These are phyloP conservation scores for Coniophora puteana DNA, from an alignment of 1,284 basidiomycete species.

Conservation along the genomic window DNA sequence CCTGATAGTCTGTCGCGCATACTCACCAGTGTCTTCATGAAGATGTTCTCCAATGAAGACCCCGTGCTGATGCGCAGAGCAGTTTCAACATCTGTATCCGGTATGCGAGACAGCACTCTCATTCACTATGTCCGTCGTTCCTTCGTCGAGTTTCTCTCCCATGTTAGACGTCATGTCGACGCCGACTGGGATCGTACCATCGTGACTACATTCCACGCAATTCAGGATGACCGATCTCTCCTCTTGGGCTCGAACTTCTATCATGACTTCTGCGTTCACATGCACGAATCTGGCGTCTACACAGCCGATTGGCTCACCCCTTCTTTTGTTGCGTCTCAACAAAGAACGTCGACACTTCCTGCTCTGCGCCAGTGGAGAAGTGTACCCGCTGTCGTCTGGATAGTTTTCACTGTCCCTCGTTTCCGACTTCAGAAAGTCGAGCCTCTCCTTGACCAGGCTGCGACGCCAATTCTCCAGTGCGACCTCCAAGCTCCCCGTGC, in stretches of 20 bases:
- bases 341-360: conserved; percentile 14
- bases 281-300: conserved; percentile 29
- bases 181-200: conserved; percentile 33
- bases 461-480: conserved; percentile 37
- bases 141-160: conserved; percentile 38
- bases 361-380: conserved; percentile 14
- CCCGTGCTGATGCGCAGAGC: not conserved
- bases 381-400: conserved; percentile 19
- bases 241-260: conserved; percentile 32
- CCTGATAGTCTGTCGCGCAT: conserved; percentile 34
- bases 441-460: conserved; percentile 16
- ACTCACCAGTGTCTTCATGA: conserved; percentile 42
- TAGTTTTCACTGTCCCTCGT: conserved; percentile 22
- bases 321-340: conserved; percentile 10
- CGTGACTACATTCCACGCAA: conserved; percentile 21
- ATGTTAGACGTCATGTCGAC: conserved; percentile 31
- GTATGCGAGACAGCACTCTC: not conserved
- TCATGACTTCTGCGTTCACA: conserved; percentile 40
- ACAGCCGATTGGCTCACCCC: conserved; percentile 18
- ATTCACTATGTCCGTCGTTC: conserved; percentile 41
- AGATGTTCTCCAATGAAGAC: conserved; percentile 37
- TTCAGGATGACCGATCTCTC: conserved; percentile 27
- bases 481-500: conserved; percentile 19
- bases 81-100: not conserved
- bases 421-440: conserved; percentile 13